Evolutionary conservation across 495 filamentous ascomycete species (phyloP), one percentile per base, ranked within the genome.

Genomic region (Lasiosphaeriaceae sp.): DNA sequence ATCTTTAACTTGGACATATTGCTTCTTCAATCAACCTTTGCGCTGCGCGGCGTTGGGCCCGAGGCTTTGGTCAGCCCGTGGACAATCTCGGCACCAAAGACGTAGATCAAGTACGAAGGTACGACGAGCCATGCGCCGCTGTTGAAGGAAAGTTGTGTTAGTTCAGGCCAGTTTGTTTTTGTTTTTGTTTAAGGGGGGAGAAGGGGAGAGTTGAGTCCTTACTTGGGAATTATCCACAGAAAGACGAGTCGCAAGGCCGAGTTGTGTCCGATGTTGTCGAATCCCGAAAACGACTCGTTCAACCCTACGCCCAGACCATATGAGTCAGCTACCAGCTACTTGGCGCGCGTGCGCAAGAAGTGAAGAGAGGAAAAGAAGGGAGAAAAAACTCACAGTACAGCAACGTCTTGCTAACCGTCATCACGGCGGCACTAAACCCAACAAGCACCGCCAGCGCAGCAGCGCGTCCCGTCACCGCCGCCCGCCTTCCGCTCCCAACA

Each of bases 341-440:
- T 21, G 21, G 8, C 23, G 35, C 7, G 26, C 26, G 26, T 9
- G 26, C 41, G 7, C 21, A 16, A 9, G 11, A 26, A 29, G 20
- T 6, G 50, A 14, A 17, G 12, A 3, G 2, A 1, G 5, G 19
- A 43, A 11, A 3, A 47, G 44, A 50, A 31, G 46, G 7, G 11
- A 3, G 14, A 35, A 45, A 47, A 59, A 53, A 78, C 86, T 78
- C 65, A 92, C 91, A 87, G 65, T 96, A 97, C 16, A 97, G 72
- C 53, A 89, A 64, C 16, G 92, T 96, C 83, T 96, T 96, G 71
- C 85, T 87, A 1, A 94, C 63, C 2, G 93, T 96, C 87, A 94
- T 88, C 3, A 91, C 76, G 6, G 84, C 84, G 1, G 85, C 80
- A 29, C 78, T 77, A 59, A 87, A 93, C 5, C 80, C 89, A 21